These are phyloP conservation scores for Alternaria sp. DNA, from an alignment of 2,329 filamentous ascomycete species.

Conservation along the genomic window DNA sequence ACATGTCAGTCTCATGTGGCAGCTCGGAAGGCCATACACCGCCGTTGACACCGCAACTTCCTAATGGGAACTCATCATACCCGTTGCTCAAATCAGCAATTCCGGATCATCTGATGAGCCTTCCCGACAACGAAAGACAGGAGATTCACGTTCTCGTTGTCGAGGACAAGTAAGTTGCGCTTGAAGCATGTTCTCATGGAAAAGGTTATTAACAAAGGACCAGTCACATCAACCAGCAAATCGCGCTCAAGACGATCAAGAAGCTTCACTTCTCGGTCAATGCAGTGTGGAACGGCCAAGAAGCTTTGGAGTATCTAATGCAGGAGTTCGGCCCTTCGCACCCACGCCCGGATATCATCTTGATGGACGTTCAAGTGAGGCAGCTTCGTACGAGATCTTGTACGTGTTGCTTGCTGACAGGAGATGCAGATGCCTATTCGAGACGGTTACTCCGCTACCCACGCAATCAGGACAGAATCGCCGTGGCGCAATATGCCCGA, in stretches of 20 bases:
- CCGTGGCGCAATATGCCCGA: constrained; percentile 66
- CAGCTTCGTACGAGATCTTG: background rate
- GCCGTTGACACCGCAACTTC: constrained; percentile 40
- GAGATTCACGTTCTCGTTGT: constrained; percentile 76
- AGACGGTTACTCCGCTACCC: constrained; percentile 79
- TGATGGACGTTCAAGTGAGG: constrained; percentile 81
- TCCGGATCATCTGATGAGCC: constrained; percentile 49
- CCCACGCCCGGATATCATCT: constrained; percentile 72
- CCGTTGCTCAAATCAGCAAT: constrained; percentile 35
- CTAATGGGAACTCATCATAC: constrained; percentile 30
- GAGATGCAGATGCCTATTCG: constrained; percentile 57
- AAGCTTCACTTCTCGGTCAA: constrained; percentile 75
- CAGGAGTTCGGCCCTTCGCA: constrained; percentile 59
- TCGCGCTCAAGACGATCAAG: constrained; percentile 75
- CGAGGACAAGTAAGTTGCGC: constrained; percentile 73
- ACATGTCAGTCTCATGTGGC: constrained; percentile 66
- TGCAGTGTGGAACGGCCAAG: constrained; percentile 79
- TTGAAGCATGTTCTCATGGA: background rate
- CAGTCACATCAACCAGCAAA: constrained; percentile 72
- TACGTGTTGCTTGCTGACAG: background rate
- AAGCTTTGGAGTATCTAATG: constrained; percentile 75
- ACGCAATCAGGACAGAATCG: constrained; percentile 71
- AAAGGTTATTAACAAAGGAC: constrained; percentile 9
- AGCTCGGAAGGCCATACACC: constrained; percentile 67
- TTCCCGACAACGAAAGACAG: constrained; percentile 65